Conservation (phyloP, 1,284 basidiomycete genomes). For the Tylopilus sp. region DNA sequence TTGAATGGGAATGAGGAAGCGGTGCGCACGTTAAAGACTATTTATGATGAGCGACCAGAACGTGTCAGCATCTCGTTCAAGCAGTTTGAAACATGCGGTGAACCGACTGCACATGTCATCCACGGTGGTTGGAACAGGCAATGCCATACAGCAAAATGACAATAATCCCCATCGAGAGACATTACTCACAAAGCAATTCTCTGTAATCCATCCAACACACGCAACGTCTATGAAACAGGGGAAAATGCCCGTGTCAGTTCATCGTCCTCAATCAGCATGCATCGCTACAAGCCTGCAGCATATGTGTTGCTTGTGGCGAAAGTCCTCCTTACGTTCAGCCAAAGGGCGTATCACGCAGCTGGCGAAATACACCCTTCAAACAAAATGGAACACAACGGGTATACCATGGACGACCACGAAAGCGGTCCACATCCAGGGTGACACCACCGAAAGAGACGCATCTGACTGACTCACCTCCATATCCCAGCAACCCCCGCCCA, state of each 20-base stretch:
- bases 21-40: slow-evolving; percentile 24
- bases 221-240: slow-evolving; percentile 39
- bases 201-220: slow-evolving; percentile 59
- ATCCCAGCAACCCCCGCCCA: slow-evolving; percentile 56
- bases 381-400: too few species aligned
- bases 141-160: too few species aligned
- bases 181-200: slow-evolving; percentile 45
- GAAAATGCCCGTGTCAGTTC: slow-evolving; percentile 11
- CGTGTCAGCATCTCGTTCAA: slow-evolving; percentile 1
- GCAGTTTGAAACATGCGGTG: not conserved
- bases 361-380: not conserved
- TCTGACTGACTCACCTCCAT: slow-evolving; percentile 44
- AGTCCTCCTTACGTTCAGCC: too few species aligned
- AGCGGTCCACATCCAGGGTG: too few species aligned
- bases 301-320: not conserved
- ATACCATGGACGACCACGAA: too few species aligned
- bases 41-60: not conserved
- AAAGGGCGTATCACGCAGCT: too few species aligned
- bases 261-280: not conserved
- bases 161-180: not conserved
- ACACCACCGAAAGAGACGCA: not conserved
- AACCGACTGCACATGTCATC: not conserved
- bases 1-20: not conserved
- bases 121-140: too few species aligned
- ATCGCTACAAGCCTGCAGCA: not conserved